phyloP scores from a whole-genome alignment of 495 filamentous ascomycete genomes.

The Pseudomonodictys pantanalensis region DNA sequence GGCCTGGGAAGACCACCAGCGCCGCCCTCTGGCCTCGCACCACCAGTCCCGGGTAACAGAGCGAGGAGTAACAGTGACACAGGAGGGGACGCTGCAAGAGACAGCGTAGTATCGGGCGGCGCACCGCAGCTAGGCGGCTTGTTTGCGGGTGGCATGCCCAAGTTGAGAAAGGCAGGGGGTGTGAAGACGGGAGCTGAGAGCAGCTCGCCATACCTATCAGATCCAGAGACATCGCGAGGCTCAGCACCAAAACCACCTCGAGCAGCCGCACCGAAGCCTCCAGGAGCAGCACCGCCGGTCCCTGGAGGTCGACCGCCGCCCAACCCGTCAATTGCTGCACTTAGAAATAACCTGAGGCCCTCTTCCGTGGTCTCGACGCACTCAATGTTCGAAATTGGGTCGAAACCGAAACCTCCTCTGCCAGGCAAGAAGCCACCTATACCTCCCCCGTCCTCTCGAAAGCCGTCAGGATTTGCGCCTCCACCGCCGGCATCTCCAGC shows the following conservation, averaged over 20 bases:
- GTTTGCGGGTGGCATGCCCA: constrained; percentile 94
- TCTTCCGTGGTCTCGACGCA: constrained; percentile 33
- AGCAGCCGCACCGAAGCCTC: constrained; percentile 62
- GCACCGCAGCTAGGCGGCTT: constrained; percentile 84
- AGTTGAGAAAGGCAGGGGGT: constrained; percentile 80
- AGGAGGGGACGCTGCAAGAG: constrained; percentile 46
- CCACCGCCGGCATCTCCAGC: constrained; percentile 33
- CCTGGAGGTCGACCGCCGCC: constrained; percentile 54
- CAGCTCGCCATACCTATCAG: constrained; percentile 74
- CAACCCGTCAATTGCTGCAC: constrained; percentile 37
- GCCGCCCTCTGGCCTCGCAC: constrained; percentile 67
- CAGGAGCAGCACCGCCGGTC: constrained; percentile 65
- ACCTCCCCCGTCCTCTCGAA: constrained; percentile 53
- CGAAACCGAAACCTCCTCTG: constrained; percentile 44
- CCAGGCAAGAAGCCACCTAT: constrained; percentile 48
- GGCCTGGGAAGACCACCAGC: constrained; percentile 58
- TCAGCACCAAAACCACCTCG: constrained; percentile 47
- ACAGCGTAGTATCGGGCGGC: constrained; percentile 47
- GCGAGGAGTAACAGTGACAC: constrained; percentile 80
- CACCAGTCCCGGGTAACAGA: constrained; percentile 67
- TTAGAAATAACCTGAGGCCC: constrained; percentile 42
- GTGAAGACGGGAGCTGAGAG: constrained; percentile 82
- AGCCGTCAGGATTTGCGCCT: constrained; percentile 49
- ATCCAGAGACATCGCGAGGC: constrained; percentile 63
- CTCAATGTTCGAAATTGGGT: constrained; percentile 34